A percentile compares a stretch with the other conserved stretches of the same genome.
Evolutionary conservation across 2,329 filamentous ascomycete genomes (phyloP).

Genomic region (Ceratocystis cacaofunesta): DNA sequence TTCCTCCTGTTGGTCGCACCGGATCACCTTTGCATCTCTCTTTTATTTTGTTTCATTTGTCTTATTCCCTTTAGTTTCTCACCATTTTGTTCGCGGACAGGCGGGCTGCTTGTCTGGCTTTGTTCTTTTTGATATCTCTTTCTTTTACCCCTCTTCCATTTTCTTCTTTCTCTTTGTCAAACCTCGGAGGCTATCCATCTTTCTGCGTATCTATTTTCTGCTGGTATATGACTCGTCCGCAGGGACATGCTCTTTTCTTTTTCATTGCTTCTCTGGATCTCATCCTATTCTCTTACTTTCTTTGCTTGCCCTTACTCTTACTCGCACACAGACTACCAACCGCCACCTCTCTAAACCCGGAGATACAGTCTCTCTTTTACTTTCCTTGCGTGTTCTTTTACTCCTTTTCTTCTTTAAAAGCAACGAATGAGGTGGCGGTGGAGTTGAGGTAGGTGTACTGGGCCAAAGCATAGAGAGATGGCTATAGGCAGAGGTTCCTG

Average conservation of each 20-base stretch:
- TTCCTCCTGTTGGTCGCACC: neutral
- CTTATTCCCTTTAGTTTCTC: neutral
- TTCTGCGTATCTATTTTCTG: conserved; percentile 12
- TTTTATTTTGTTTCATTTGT: neutral
- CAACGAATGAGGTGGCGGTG: too few relatives aligned
- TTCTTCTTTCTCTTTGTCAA: conserved; percentile 10
- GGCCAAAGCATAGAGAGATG: too few relatives aligned
- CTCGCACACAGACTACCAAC: too few relatives aligned
- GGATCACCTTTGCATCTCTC: neutral
- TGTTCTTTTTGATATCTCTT: neutral
- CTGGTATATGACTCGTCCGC: conserved; percentile 16
- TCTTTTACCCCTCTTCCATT: neutral
- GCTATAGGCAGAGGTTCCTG: too few relatives aligned
- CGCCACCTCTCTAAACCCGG: too few relatives aligned
- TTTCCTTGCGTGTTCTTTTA: too few relatives aligned
- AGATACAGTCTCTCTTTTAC: too few relatives aligned
- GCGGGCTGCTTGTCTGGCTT: too few relatives aligned
- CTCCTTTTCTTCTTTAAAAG: too few relatives aligned
- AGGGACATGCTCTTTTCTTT: conserved; percentile 9
- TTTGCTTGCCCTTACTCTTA: neutral
- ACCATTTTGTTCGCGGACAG: too few relatives aligned
- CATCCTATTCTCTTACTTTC: neutral
- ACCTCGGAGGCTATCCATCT: conserved; percentile 9
- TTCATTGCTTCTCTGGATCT: neutral
- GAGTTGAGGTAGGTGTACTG: too few relatives aligned